These are phyloP conservation scores for Allantophomopsis cytisporea DNA, from an alignment of 2,329 filamentous ascomycete genomes.

Conservation along the genomic window DNA sequence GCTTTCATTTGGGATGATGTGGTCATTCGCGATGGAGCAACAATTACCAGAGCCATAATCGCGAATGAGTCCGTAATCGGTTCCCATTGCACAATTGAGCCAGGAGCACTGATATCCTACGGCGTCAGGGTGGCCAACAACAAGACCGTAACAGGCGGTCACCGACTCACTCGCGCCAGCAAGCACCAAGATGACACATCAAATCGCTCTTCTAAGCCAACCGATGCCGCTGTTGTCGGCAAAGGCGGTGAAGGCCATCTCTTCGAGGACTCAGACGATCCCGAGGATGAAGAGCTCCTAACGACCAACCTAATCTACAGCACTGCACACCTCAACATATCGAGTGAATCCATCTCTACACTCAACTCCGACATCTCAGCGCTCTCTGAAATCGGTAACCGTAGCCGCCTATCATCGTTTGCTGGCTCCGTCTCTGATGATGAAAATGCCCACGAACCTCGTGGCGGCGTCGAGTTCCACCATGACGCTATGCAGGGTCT, in stretches of 20 bases:
- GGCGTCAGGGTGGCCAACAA: conserved; percentile 59
- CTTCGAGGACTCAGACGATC: conserved; percentile 42
- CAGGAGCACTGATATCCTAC: conserved; percentile 69
- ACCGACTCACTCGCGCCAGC: conserved; percentile 27
- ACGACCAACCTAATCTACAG: conserved; percentile 28
- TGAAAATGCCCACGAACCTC: conserved; percentile 24
- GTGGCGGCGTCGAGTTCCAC: conserved; percentile 55
- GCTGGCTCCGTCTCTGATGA: conserved; percentile 58
- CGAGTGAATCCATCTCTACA: conserved; percentile 47
- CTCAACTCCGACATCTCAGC: conserved; percentile 40
- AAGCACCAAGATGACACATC: conserved; percentile 19
- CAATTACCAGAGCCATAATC: conserved; percentile 60
- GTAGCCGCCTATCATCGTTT: conserved; percentile 57
- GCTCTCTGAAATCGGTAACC: conserved; percentile 19
- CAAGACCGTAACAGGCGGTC: conserved; percentile 24
- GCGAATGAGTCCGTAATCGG: conserved; percentile 62
- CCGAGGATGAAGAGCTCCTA: conserved; percentile 46
- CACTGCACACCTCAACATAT: conserved; percentile 21
- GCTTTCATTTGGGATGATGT: conserved; percentile 84
- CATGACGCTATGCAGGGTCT: conserved; percentile 76
- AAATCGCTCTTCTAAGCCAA: conserved; percentile 17
- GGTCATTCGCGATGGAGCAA: conserved; percentile 60
- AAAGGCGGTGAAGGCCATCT: conserved; percentile 45
- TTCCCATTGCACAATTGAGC: conserved; percentile 51
- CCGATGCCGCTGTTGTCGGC: conserved; percentile 41